Conservation (phyloP, 2,329 filamentous ascomycete genomes). For the Colletotrichum sp. region DNA sequence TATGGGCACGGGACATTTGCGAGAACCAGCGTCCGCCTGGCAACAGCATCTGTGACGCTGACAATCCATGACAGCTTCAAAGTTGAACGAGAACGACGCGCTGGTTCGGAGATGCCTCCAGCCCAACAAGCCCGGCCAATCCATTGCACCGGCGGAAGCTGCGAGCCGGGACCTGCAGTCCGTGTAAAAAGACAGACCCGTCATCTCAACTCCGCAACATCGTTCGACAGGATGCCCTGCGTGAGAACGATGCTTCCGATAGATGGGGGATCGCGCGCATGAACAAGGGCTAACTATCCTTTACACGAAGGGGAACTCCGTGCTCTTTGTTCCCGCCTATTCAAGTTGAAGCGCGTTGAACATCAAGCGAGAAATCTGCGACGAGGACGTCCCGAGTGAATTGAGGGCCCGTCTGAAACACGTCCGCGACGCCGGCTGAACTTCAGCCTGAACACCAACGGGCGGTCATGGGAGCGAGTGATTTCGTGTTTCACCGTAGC, state of each 20-base stretch:
- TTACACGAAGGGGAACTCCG: not conserved
- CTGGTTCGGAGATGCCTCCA: not conserved
- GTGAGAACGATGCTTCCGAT: not conserved
- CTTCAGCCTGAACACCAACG: slow-evolving; percentile 1
- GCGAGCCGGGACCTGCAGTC: not conserved
- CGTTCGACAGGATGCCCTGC: not conserved
- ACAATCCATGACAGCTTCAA: not conserved
- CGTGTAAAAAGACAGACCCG: slow-evolving; percentile 6
- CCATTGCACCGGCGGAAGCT: not conserved
- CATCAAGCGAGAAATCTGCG: slow-evolving; percentile 11
- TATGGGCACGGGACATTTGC: not conserved
- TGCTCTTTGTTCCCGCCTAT: not conserved
- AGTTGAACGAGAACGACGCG: not conserved
- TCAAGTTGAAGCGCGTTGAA: not conserved
- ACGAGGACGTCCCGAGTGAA: not conserved
- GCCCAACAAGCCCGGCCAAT: not conserved
- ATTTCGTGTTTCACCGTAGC: slow-evolving; percentile 6
- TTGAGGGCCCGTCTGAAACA: slow-evolving; percentile 16
- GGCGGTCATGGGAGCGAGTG: not conserved
- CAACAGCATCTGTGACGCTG: not conserved
- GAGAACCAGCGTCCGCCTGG: not conserved
- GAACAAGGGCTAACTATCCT: not conserved
- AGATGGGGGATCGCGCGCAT: not conserved
- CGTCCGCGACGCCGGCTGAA: slow-evolving; percentile 16
- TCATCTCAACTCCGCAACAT: slow-evolving; percentile 10